Evolutionary conservation across 169 alveolate genomes (phyloP).

Genomic region (Plasmodium coatneyi): DNA sequence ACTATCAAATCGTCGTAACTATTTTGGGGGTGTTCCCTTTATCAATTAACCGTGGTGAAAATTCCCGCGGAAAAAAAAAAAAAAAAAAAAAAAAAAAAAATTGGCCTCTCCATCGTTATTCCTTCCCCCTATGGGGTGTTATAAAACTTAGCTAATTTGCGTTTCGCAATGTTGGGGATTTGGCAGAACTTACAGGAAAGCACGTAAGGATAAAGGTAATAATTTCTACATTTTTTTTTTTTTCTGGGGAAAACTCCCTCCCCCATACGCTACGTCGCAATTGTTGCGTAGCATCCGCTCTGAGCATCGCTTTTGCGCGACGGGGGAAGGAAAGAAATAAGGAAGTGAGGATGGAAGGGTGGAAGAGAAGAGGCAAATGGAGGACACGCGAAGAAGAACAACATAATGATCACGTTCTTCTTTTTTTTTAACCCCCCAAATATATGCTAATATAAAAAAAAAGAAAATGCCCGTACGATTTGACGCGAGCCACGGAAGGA

Average conservation of each 20-base stretch:
- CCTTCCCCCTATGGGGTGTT: background rate
- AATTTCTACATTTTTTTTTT: background rate
- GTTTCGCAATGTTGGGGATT: background rate
- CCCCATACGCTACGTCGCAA: background rate
- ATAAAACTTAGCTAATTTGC: background rate
- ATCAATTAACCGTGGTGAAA: background rate
- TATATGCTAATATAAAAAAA: background rate
- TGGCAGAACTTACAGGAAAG: background rate
- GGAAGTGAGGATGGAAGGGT: background rate
- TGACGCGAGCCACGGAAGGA: background rate
- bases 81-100: constrained; percentile 1
- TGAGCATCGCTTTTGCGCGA: background rate
- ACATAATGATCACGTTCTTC: background rate
- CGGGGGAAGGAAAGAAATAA: background rate
- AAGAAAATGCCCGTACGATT: background rate
- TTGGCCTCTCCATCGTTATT: background rate
- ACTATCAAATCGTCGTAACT: background rate
- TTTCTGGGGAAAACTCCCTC: background rate
- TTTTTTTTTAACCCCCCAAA: background rate
- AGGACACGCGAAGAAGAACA: background rate
- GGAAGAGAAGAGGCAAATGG: background rate
- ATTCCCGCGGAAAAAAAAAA: background rate
- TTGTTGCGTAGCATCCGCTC: background rate
- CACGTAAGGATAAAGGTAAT: background rate
- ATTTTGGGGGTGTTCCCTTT: background rate